Base-by-base conservation (phyloP, 1,139 yeast species). In the Saccharomyces hybrid region DNA sequence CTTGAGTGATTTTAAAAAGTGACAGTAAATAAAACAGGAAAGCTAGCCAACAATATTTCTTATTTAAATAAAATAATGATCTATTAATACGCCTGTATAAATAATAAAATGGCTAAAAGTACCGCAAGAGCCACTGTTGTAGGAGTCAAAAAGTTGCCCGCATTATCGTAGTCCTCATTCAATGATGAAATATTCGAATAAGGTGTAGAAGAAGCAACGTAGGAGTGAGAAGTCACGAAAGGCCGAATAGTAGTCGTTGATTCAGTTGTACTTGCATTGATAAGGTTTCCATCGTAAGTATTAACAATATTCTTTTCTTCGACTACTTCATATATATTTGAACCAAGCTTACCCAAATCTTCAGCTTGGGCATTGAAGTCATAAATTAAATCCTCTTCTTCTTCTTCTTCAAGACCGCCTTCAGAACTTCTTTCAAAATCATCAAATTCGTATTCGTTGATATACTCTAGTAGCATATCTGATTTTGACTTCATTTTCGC, bases 401-500 rank as follows among this genome's bases (percentile, higher is more conserved):
- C 56, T 46, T 48, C 44, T 16, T 31, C 34, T 3, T 48, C 27
- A 32, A 57, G 31, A 29, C 54, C 64, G 47, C 48, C 48, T 13
- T 46, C 44, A 11, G 25, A 42, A 47, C 53, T 44, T 51, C 53
- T 41, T 50, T 51, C 50, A 50, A 46, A 14, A 48, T 41, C 32
- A 9, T 49, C 47, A 14, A 53, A 27, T 25, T 50, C 48, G 23
- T 55, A 50, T 26, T 55, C 57, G 16, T 46, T 49, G 11, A 52
- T 49, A 28, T 55, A 44, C 11, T 38, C 44, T 16, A 38, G 13
- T 8, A 38, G n/a, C 44, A 38, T 56, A 13, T 57, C 56, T 1
- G 60, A 51, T 2, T 56, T 53, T 31, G 55, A 59, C 27, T 58
- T 53, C 44, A 61, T 48, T 31, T 56, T 54, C 32, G 61, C 61